Conservation (phyloP, 192 early-diverging fungal species). For the Coemansia sp. region DNA sequence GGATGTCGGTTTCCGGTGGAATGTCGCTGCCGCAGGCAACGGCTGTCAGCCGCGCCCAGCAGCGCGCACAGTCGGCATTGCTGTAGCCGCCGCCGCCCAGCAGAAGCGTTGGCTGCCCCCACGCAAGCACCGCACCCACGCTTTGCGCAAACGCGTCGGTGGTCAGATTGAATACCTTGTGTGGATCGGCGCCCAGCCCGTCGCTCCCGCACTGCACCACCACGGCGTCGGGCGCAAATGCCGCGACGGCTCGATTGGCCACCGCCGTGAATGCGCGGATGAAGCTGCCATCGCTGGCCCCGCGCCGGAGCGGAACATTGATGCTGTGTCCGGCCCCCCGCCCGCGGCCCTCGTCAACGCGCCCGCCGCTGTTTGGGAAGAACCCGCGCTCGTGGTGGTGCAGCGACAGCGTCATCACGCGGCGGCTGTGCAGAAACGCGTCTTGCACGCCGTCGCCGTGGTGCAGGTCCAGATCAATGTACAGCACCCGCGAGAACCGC, state of each 20-base stretch:
- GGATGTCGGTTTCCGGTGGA: constrained; percentile 46
- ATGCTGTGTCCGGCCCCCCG: constrained; percentile 78
- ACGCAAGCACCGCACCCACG: constrained; percentile 13
- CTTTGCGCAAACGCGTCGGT: constrained; percentile 18
- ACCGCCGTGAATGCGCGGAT: constrained; percentile 70
- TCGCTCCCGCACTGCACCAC: constrained; percentile 87
- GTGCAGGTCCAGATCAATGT: constrained; percentile 96
- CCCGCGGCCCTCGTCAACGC: constrained; percentile 73
- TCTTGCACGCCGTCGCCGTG: constrained; percentile 98
- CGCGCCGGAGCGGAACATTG: constrained; percentile 86
- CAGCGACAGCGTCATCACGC: constrained; percentile 94
- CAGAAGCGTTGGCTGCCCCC: constrained; percentile 22
- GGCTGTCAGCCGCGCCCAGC: constrained; percentile 94
- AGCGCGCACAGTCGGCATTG: constrained; percentile 81
- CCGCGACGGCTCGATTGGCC: constrained; percentile 64
- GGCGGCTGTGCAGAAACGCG: constrained; percentile 87
- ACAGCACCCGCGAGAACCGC: constrained; percentile 79
- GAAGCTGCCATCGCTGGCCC: constrained; percentile 83
- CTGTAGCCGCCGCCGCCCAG: constrained; percentile 82
- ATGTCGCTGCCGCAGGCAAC: constrained; percentile 50
- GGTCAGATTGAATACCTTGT: constrained; percentile 42
- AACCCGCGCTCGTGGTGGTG: constrained; percentile 93
- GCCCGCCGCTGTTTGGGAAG: constrained; percentile 86
- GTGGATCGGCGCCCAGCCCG: constrained; percentile 46
- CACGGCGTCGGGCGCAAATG: constrained; percentile 76